Base-by-base conservation (phyloP, 2,329 filamentous ascomycete species). In the Septoria petroselini region DNA sequence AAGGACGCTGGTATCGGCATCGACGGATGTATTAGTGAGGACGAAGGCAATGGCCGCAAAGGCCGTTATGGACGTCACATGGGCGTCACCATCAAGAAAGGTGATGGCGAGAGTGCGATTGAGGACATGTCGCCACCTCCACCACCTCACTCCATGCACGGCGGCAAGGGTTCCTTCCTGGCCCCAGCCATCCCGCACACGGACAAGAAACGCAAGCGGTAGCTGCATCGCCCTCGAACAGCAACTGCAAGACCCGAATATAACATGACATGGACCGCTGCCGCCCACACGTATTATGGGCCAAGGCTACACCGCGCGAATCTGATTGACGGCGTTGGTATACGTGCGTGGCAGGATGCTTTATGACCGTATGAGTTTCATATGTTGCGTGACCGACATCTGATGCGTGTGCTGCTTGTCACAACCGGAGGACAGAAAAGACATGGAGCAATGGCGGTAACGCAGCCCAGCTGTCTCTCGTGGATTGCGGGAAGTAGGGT, bases 31-130 rank as follows among this genome's bases (percentile, higher is more conserved):
- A 83, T 98, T 70, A 96, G 91, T 70, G 93, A 98, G 71, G 93
- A 98, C 63, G 93, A 98, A 71, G 90, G 90, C 58, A 97, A 97
- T 69, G 93, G 91, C 58, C 86, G 93, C 65, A 97, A 96, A 71
- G 93, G 93, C 57, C 85, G 93, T 50, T 97, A 96, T 62, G 81
- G 83, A 52, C 76, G 83, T 50, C 79, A 85, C 66, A 83, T 85
- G 82, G 80, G 83, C 45, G 81, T 85, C 25, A 73, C 81, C 1
- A 77, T 85, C 55, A 84, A 84, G 71, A 83, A 82, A 63, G 66
- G 55, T 27, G 63, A 61, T 7, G 46, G 46, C 17, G 57, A 52
- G 12, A 40, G 25, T 27, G 46, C 38, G 21, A 42, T 37, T 18
- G 50, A 53, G 5, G 54, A 48, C 21, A 44, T 47, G 29, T 46